Evolutionary conservation across 75 land plant species (phyloP), one percentile per base, ranked within the genome.

Genomic region (Gnetum montanum): DNA sequence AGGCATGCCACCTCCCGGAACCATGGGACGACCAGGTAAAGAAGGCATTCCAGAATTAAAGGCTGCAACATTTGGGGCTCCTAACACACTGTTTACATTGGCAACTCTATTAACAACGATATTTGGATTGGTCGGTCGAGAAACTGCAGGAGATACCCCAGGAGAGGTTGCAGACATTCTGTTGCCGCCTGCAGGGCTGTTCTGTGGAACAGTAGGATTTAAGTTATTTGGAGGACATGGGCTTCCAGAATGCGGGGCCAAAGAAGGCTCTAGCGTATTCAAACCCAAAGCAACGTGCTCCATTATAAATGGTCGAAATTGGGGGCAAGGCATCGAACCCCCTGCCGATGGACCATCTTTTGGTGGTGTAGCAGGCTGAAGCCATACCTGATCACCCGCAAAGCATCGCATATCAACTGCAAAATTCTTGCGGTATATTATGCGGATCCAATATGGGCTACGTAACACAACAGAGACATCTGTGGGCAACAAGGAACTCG

Each of bases 311-410:
- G 99, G 97, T 6, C 99, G 82, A 61, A 95, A 95, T 61, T 95
- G 99, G 33, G 99, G 99, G 38, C 99, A 95, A 6, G 99, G 88
- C 34, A 95, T 71, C 33, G 92, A 95, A 16, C 99, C 99, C 26
- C 97, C 92, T 46, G 75, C 73, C 7, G 74, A 62, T 46, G 80
- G 70, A 11, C 86, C 97, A 23, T 72, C 85, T 58, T 72, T 95
- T 28, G 96, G 86, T 37, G 99, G 99, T 38, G 99, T 89, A 58
- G 99, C 96, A 60, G 99, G 99, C 59, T 95, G 99, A 62, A 95
- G 65, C 99, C 99, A 95, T n/a, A 95, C 99, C 63, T 95, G 99
- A 57, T 95, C 99, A 40, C 99, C 99, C 58, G 91, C 92, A 78
- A 83, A 95, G 68, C 99, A 95, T 2, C 99, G 82, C 99, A 95